Percentiles rank a stretch among this genome's conserved stretches.
phyloP scores from a whole-genome alignment of 2,329 filamentous ascomycete species.

The Fusarium nisikadoi region DNA sequence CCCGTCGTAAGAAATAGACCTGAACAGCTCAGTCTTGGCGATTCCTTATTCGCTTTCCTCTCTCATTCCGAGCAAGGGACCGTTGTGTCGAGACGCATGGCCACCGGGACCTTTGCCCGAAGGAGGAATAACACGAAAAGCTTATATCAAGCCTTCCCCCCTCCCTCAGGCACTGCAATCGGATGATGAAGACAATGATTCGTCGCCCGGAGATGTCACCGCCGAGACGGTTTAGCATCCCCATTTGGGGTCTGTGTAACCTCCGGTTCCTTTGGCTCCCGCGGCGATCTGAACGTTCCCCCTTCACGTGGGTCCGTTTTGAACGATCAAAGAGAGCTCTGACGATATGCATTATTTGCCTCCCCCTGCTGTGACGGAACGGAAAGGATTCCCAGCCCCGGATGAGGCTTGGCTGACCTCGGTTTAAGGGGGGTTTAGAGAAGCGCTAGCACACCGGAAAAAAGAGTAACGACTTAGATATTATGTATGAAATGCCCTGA shows the following conservation, averaged over 20 bases:
- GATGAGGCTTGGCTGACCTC: conserved; percentile 1
- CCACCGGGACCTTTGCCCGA: background rate
- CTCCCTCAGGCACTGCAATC: conserved; percentile 46
- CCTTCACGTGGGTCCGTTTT: conserved; percentile 35
- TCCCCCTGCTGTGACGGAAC: background rate
- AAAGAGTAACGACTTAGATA: conserved; percentile 25
- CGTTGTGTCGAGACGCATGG: conserved; percentile 17
- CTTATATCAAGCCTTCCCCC: background rate
- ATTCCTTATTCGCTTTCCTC: background rate
- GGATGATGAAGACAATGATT: conserved; percentile 59
- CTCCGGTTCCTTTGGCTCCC: conserved; percentile 19
- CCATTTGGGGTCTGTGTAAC: conserved; percentile 24
- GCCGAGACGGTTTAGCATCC: conserved; percentile 45
- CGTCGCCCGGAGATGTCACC: conserved; percentile 41
- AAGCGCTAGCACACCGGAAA: background rate
- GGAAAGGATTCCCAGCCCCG: background rate
- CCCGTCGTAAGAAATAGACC: conserved; percentile 70
- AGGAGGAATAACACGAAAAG: conserved; percentile 5
- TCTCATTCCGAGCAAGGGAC: background rate
- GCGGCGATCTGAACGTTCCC: conserved; percentile 53
- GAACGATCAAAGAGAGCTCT: conserved; percentile 69
- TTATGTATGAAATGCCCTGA: conserved; percentile 25
- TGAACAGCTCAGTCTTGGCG: background rate
- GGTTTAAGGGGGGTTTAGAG: no score
- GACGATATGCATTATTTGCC: conserved; percentile 44